These are phyloP conservation scores for Apiotrichum montevideense DNA, from an alignment of 1,284 basidiomycete genomes.

Conservation along the genomic window DNA sequence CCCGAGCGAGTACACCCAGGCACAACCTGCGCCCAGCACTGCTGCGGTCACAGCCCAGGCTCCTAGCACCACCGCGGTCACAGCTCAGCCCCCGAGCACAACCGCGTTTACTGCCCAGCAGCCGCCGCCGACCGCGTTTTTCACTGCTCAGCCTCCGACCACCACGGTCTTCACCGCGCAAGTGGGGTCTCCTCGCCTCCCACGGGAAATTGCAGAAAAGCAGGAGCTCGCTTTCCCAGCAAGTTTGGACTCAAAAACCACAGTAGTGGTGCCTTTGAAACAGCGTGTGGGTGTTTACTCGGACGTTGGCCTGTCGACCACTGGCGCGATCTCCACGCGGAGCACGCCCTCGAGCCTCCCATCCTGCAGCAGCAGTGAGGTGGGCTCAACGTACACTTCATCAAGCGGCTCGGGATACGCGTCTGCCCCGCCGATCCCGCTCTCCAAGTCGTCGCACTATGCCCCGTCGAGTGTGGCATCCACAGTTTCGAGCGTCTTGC, in stretches of 20 bases:
- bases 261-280: too few relatives aligned
- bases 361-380: not conserved
- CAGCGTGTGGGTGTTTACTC: not conserved
- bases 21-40: not conserved
- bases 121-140: not conserved
- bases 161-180: not conserved
- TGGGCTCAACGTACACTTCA: not conserved
- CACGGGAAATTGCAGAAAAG: too few relatives aligned
- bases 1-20: not conserved
- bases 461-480: not conserved
- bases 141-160: not conserved
- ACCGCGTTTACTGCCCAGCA: too few relatives aligned
- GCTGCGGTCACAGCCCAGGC: too few relatives aligned
- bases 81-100: too few relatives aligned
- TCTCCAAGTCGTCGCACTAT: conserved; percentile 12
- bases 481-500: not conserved
- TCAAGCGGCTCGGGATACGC: not conserved
- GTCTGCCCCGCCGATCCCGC: conserved; percentile 21
- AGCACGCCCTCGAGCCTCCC: not conserved
- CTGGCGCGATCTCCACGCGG: not conserved
- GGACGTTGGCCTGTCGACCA: not conserved
- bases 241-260: too few relatives aligned
- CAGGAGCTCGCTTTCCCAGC: too few relatives aligned
- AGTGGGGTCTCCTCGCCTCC: too few relatives aligned
- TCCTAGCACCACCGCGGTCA: too few relatives aligned